Evolutionary conservation across 257 asterid genomes (phyloP).

Genomic region (Nicotiana undulata): DNA sequence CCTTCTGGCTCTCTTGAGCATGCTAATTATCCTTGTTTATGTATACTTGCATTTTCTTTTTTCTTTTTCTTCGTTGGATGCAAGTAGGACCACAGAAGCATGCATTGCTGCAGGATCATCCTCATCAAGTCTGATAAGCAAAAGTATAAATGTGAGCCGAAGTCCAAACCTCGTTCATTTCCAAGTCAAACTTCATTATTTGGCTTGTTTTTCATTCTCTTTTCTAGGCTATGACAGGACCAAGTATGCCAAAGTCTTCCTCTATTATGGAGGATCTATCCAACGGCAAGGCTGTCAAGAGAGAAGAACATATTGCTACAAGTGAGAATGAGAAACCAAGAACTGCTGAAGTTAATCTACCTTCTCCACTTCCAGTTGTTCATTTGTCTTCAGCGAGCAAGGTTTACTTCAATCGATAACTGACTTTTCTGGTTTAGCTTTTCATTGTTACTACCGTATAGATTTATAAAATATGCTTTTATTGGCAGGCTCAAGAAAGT

Average conservation of each 20-base stretch:
- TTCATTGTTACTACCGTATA: neutral
- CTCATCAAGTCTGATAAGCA: neutral
- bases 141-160: neutral
- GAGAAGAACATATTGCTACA: neutral
- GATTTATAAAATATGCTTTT: neutral
- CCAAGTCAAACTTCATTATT: neutral
- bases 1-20: neutral
- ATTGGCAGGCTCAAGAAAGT: neutral
- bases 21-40: neutral
- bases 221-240: neutral
- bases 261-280: neutral
- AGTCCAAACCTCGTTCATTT: neutral
- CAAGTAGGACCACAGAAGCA: neutral
- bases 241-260: neutral
- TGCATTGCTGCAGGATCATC: neutral
- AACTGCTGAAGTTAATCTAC: neutral
- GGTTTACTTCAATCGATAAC: neutral
- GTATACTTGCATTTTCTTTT: neutral
- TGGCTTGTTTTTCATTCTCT: neutral
- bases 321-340: neutral
- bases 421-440: neutral
- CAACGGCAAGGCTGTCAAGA: neutral
- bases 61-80: neutral
- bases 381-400: neutral
- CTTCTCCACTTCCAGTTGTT: neutral